Evolutionary conservation across 495 filamentous ascomycete species (phyloP), one percentile per base, ranked within the genome.

Genomic region (Rostrohypoxylon terebratum): DNA sequence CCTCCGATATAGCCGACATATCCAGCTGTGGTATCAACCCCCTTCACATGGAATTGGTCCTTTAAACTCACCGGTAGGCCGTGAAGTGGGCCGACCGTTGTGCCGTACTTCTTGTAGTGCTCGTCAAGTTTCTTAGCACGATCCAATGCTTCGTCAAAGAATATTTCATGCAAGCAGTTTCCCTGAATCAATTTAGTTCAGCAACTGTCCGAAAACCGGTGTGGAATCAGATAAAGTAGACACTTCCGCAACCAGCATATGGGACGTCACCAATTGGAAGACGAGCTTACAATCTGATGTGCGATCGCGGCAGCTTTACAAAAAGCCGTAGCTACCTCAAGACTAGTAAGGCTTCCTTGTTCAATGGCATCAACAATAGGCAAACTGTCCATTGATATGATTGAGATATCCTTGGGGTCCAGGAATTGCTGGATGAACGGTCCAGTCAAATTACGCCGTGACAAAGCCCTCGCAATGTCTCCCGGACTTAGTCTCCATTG

Each of bases 1-100:
- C 86, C 80, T 7, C 72, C 75, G 50, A 78, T 78, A 74, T 74
- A 79, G 0, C 74, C 79, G 11, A 79, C 66, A 44, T 79, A 81
- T 0, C 76, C 71, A 48, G 78, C 77, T 5, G 82, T 81, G 0
- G 80, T 77, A 66, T 91, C 86, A 10, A 85, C 77, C 25, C 86
- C 88, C 64, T 84, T 79, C 23, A 93, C 74, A 58, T 89, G 82
- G 80, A 93, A 92, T 25, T 85, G 83, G 69, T 93, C 91, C 71
- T 93, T 91, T 21, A 92, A 69, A 7, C 82, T 84, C 18, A 93
- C 81, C 2, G 91, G 90, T 0, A 94, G 83, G 9, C 91, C 90
- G 71, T 93, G 90, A 0, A 94, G 80, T 0, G 89, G 87, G 1
- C 91, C 91, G 33, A 89, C 51, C 0, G 83, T 80, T 28, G 78